These are phyloP conservation scores for Poterioochromonas sp. DNA, from an alignment of 352 stramenopile species.

Conservation along the genomic window DNA sequence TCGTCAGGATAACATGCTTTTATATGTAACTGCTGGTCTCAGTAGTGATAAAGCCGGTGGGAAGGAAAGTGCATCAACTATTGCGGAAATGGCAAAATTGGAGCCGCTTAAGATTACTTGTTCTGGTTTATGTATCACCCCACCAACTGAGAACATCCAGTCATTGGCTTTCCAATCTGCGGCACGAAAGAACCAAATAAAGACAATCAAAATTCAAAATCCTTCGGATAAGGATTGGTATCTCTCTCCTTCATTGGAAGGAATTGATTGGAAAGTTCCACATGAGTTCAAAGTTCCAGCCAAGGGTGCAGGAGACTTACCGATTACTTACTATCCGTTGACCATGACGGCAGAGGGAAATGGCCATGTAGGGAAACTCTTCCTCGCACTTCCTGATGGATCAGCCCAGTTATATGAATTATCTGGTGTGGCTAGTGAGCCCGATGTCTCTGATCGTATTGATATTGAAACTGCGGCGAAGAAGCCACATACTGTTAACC, in stretches of 20 bases:
- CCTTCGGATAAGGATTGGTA: conserved; percentile 65
- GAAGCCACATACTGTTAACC: conserved; percentile 56
- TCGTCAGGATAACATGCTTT: conserved; percentile 64
- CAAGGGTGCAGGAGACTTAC: conserved; percentile 52
- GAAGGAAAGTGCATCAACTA: not conserved
- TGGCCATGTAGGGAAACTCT: conserved; percentile 64
- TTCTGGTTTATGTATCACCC: conserved; percentile 67
- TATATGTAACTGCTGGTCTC: conserved; percentile 54
- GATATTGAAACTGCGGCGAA: conserved; percentile 61
- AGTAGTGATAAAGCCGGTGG: no score
- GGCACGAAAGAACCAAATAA: conserved; percentile 58
- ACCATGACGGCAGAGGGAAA: conserved; percentile 62
- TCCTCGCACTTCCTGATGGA: conserved; percentile 76
- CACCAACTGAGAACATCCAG: conserved; percentile 70
- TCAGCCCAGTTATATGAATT: conserved; percentile 71
- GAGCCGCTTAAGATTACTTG: conserved; percentile 60
- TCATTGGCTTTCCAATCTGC: conserved; percentile 66
- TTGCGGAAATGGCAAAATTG: no score
- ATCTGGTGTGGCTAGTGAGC: conserved; percentile 57
- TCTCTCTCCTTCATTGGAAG: conserved; percentile 68
- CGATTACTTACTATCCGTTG: conserved; percentile 65
- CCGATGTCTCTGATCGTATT: conserved; percentile 48
- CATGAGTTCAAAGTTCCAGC: conserved; percentile 65
- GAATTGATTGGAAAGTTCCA: conserved; percentile 67
- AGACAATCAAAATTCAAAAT: conserved; percentile 67